phyloP scores from a whole-genome alignment of 2,329 filamentous ascomycete species.

The Colletotrichum cereale region DNA sequence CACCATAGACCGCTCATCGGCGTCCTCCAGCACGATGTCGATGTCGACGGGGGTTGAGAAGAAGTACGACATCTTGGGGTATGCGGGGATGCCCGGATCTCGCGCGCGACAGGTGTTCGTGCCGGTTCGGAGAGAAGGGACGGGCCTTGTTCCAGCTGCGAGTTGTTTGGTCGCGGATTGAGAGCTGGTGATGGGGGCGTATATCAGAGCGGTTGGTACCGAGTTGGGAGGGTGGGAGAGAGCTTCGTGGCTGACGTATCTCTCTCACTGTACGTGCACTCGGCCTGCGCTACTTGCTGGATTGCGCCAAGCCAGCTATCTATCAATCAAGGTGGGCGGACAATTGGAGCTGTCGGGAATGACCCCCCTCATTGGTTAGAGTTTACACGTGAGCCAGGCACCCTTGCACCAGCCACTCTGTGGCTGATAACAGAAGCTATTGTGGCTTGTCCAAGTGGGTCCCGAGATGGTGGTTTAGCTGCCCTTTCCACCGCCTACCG shows the following conservation, averaged over 20 bases:
- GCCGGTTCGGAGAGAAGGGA: conserved; percentile 4
- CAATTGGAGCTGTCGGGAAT: conserved; percentile 23
- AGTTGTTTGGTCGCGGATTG: neutral
- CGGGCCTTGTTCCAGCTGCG: conserved; percentile 8
- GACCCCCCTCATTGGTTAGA: conserved; percentile 10
- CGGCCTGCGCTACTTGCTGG: conserved; percentile 5
- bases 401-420: neutral
- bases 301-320: conserved; percentile 24
- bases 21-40: conserved; percentile 96
- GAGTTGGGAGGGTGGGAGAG: conserved; percentile 1
- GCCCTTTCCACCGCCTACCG: neutral
- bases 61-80: conserved; percentile 88
- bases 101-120: conserved; percentile 2
- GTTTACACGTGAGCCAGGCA: conserved; percentile 27
- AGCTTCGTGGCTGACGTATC: conserved; percentile 34
- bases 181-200: neutral
- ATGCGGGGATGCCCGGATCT: conserved; percentile 33
- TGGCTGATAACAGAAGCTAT: neutral
- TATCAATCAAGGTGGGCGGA: conserved; percentile 24
- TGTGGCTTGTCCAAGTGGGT: conserved; percentile 8
- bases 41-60: conserved; percentile 99
- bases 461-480: neutral
- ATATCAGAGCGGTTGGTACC: conserved; percentile 3
- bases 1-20: conserved; percentile 93
- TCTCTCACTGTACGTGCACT: conserved; percentile 20